Evolutionary conservation across 1,284 basidiomycete genomes (phyloP).

Genomic region (Grifola frondosa): DNA sequence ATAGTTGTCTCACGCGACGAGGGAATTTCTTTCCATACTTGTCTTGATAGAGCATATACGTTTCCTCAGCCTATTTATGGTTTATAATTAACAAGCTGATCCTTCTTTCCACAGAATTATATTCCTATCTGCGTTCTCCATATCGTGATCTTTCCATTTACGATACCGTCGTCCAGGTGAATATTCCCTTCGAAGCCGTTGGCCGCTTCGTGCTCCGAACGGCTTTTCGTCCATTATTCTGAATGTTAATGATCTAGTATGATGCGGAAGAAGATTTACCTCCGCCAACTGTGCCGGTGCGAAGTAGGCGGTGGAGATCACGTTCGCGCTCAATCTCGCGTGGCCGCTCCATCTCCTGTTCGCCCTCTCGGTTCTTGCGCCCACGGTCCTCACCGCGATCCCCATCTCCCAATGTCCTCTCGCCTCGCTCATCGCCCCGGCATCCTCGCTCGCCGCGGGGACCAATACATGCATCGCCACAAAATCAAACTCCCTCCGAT

Average conservation of each 20-base stretch:
- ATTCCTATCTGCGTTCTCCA: constrained; percentile 82
- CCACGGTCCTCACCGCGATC: constrained; percentile 6
- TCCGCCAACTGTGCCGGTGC: constrained; percentile 31
- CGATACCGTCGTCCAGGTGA: constrained; percentile 79
- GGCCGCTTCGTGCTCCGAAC: constrained; percentile 5
- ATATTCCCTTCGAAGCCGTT: constrained; percentile 19
- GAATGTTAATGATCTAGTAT: constrained; percentile 44
- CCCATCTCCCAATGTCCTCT: constrained; percentile 3
- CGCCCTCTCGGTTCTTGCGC: constrained; percentile 1
- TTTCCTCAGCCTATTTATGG: constrained; percentile 2
- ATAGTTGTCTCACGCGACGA: too few species aligned
- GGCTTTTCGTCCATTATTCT: constrained; percentile 5
- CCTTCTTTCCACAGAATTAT: constrained; percentile 60
- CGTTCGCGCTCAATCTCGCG: constrained; percentile 24
- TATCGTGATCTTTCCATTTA: constrained; percentile 79
- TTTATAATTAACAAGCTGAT: constrained; percentile 8
- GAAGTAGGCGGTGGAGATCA: constrained; percentile 46
- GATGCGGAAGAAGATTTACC: constrained; percentile 43
- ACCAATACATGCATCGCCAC: too few species aligned
- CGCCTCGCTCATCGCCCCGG: too few species aligned
- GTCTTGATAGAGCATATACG: constrained; percentile 4
- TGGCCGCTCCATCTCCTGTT: constrained; percentile 17
- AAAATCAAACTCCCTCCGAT: too few species aligned
- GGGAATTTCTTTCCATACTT: constrained; percentile 1
- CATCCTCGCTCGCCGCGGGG: too few species aligned